phyloP scores from a whole-genome alignment of 2,329 filamentous ascomycete genomes.

The Cytospora mali region DNA sequence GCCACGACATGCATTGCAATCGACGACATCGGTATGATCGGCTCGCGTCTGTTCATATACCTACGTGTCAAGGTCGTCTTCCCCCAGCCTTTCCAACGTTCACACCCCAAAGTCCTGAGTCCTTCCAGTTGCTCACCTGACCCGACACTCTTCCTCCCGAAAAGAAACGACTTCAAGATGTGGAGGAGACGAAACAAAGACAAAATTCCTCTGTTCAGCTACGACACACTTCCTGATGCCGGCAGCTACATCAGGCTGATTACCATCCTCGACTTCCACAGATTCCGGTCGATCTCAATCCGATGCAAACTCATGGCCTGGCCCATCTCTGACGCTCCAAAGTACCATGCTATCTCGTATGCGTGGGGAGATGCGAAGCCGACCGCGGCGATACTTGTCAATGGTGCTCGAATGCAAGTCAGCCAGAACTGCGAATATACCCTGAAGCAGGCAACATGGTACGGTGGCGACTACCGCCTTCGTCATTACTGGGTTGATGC shows the following conservation, averaged over 20 bases:
- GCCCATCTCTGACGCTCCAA: background rate
- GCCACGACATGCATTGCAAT: too few relatives aligned
- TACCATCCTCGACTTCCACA: background rate
- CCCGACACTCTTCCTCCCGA: too few relatives aligned
- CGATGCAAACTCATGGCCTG: conserved; percentile 5
- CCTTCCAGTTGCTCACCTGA: too few relatives aligned
- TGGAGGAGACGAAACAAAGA: background rate
- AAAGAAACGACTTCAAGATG: background rate
- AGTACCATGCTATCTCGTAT: conserved; percentile 9
- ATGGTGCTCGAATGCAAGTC: conserved; percentile 8
- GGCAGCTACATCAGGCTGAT: conserved; percentile 8
- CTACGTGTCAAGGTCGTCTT: too few relatives aligned
- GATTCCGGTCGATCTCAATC: background rate
- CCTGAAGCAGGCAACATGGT: background rate
- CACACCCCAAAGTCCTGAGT: too few relatives aligned
- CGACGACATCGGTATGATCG: too few relatives aligned
- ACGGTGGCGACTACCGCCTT: background rate
- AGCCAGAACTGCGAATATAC: conserved; percentile 11
- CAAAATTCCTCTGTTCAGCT: background rate
- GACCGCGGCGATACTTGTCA: background rate
- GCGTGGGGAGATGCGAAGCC: background rate
- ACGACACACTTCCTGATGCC: background rate
- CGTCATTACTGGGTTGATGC: conserved; percentile 18
- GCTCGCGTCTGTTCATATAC: too few relatives aligned
- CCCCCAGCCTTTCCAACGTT: too few relatives aligned